Evolutionary conservation across 805 yeast species (phyloP), one percentile per base, ranked within the genome.

Genomic region (Hyphopichia homilentoma): DNA sequence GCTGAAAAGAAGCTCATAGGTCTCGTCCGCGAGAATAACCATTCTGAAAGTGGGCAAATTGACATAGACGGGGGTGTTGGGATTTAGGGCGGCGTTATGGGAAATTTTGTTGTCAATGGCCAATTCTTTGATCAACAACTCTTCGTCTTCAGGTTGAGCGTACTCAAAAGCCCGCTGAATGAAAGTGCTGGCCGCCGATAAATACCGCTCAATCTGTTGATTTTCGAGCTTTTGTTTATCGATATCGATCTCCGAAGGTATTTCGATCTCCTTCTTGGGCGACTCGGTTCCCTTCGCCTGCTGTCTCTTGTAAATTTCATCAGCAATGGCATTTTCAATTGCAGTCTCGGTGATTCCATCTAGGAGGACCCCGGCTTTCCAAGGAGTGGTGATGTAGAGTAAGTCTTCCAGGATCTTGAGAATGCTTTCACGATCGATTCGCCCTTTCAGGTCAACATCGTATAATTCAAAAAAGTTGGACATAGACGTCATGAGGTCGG

Each of bases 1-100:
- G 9, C 85, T 70, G 60, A 93, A 93, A 40, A 90, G 77, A 25
- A 83, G 65, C 55, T 93, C 97, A 45, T 87, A 83, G 0, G 96
- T 84, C 49, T 88, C 97, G 54, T 89, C 96, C 0, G 97, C 97
- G 5, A 90, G 65, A 5, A 93, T 64, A 1, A 93, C 94, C 98
- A 90, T 90, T 40, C 97, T 68, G 61, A 90, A 90, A 0, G 96
- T 88, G 0, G 97, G 86, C 12, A 87, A 63, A 33, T 83, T 84
- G 32, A 89, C 70, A 36, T 64, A 77, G 7, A 81, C 77, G 1
- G 95, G 95, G 20, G 80, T 75, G 20, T 74, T 69, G 3, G 96
- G 96, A 50, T 87, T 85, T 23, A 87, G 61, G 0, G 95, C 96
- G 4, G 78, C 85, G 50, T 88, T 87, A 30, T 86, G 87, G 17